These are phyloP conservation scores for Gypsophila paniculata DNA, from an alignment of 179 eudicot species.

Conservation along the genomic window DNA sequence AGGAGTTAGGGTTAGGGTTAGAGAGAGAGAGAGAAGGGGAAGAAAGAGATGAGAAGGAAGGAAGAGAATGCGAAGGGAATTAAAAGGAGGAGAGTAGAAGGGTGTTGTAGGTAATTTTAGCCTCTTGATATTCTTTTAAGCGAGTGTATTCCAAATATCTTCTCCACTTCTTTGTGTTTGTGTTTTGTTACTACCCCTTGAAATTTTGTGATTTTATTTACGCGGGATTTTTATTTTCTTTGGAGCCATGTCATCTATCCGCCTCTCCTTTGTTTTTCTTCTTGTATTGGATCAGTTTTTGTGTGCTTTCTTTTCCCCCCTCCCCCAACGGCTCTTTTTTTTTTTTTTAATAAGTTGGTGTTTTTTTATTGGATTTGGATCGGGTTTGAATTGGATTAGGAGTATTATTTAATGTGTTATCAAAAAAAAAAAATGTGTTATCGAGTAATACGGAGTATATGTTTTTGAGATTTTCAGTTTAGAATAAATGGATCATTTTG, in stretches of 20 bases:
- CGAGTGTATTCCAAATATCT: slow-evolving; percentile 19
- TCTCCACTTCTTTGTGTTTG: too few species aligned
- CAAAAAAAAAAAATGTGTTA: too few species aligned
- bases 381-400: too few species aligned
- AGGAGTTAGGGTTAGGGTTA: slow-evolving; percentile 38
- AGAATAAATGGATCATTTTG: too few species aligned
- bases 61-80: slow-evolving; percentile 2
- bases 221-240: too few species aligned
- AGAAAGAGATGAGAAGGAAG: background rate
- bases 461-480: too few species aligned
- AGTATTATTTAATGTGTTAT: too few species aligned
- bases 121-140: slow-evolving; percentile 3
- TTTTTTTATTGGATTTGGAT: too few species aligned
- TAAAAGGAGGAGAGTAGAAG: slow-evolving; percentile 18
- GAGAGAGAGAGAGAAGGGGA: slow-evolving; percentile 16
- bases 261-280: background rate
- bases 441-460: too few species aligned
- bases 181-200: background rate
- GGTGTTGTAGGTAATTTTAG: slow-evolving; percentile 29
- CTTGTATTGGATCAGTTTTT: background rate
- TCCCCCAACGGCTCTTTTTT: slow-evolving; percentile 13
- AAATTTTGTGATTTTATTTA: background rate
- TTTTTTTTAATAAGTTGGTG: background rate
- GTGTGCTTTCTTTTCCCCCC: background rate
- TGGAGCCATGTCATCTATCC: slow-evolving; percentile 11